Evolutionary conservation across 805 yeast genomes (phyloP).

Genomic region (Sungouiozyma intestinalis): DNA sequence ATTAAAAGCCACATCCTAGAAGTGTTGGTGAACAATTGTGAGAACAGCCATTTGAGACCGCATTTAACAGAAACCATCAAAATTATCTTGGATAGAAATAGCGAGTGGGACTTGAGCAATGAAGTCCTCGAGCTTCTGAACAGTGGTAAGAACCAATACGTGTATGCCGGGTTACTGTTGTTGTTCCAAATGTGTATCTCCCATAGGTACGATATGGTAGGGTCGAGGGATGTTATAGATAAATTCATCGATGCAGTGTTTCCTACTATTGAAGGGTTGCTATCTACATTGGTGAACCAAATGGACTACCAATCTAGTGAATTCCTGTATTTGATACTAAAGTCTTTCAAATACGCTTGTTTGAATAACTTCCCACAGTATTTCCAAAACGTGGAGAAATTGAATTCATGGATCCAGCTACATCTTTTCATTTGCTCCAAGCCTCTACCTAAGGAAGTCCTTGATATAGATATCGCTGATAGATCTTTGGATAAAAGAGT

Average conservation of each 20-base stretch:
- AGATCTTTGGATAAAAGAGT: slow-evolving; percentile 40
- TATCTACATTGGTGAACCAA: slow-evolving; percentile 30
- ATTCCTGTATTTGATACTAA: slow-evolving; percentile 51
- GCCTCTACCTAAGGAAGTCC: slow-evolving; percentile 42
- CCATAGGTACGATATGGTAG: slow-evolving; percentile 46
- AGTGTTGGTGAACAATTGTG: slow-evolving; percentile 36
- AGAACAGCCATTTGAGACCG: slow-evolving; percentile 37
- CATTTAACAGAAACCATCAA: slow-evolving; percentile 51
- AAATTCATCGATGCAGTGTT: slow-evolving; percentile 37
- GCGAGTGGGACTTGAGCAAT: slow-evolving; percentile 29
- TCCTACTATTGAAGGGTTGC: slow-evolving; percentile 47
- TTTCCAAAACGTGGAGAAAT: slow-evolving; percentile 30
- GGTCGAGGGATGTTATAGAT: slow-evolving; percentile 38
- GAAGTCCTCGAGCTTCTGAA: slow-evolving; percentile 28
- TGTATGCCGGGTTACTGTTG: slow-evolving; percentile 46
- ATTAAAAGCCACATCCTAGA: slow-evolving; percentile 46
- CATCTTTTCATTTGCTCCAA: slow-evolving; percentile 51
- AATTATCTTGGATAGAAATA: slow-evolving; percentile 39
- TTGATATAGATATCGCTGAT: slow-evolving; percentile 39
- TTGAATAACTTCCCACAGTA: slow-evolving; percentile 49
- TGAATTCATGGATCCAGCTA: slow-evolving; percentile 53
- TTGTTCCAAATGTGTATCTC: slow-evolving; percentile 45
- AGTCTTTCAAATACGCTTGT: slow-evolving; percentile 54
- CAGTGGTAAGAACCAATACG: slow-evolving; percentile 30
- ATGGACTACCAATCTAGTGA: slow-evolving; percentile 31